Conservation (phyloP, 805 yeast species). For the Candida lessepsii region DNA sequence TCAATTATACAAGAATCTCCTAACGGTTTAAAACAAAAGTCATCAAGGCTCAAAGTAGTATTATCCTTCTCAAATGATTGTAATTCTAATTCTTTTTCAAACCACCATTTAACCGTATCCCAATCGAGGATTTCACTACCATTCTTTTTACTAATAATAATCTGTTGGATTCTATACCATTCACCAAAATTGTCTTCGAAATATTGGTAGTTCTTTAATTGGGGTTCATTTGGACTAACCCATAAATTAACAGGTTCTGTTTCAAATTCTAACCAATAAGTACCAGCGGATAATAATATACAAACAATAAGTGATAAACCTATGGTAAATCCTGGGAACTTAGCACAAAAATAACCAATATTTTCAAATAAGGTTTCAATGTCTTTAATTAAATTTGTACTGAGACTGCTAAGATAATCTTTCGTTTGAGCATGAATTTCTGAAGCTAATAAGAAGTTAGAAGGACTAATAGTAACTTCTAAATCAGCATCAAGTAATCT, state of each 20-base stretch:
- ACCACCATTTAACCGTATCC: conserved; percentile 84
- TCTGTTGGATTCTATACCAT: conserved; percentile 84
- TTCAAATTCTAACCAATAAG: conserved; percentile 57
- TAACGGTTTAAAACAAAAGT: conserved; percentile 80
- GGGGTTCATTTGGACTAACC: conserved; percentile 80
- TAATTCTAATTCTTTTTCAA: conserved; percentile 62
- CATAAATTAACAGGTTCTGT: conserved; percentile 80
- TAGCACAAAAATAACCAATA: conserved; percentile 60
- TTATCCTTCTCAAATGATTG: conserved; percentile 28
- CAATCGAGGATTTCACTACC: conserved; percentile 67
- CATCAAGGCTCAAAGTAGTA: conserved; percentile 42
- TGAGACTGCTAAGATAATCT: background rate
- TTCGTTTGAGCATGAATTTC: background rate
- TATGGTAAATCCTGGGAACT: conserved; percentile 47
- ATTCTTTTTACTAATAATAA: conserved; percentile 58
- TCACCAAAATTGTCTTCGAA: conserved; percentile 88
- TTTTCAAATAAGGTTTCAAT: conserved; percentile 41
- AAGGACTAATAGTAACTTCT: conserved; percentile 19
- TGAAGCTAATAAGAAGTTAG: conserved; percentile 11
- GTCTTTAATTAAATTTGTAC: conserved; percentile 1
- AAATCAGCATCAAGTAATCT: conserved; percentile 10
- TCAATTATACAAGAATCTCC: conserved; percentile 80
- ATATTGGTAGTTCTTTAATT: conserved; percentile 61
- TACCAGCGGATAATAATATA: conserved; percentile 50
- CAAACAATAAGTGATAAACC: conserved; percentile 29